phyloP scores from a whole-genome alignment of 495 filamentous ascomycete species.

The Halenospora varia region DNA sequence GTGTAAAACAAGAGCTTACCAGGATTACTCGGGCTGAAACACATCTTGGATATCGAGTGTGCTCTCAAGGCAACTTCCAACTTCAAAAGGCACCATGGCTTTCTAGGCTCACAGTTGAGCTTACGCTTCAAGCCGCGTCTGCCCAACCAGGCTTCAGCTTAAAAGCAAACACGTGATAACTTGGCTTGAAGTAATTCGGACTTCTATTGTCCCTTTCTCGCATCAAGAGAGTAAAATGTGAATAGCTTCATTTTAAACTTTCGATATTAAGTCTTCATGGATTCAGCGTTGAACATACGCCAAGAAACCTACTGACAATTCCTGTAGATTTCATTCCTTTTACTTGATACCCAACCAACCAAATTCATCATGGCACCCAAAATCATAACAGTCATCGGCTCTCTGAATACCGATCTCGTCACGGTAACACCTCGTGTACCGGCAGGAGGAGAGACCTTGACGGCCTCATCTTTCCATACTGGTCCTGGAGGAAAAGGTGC shows the following conservation, averaged over 20 bases:
- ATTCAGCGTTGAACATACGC: no score
- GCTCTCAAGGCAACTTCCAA: background rate
- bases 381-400: conserved; percentile 76
- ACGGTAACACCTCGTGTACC: conserved; percentile 83
- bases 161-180: background rate
- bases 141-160: background rate
- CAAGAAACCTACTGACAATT: no score
- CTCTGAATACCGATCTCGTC: conserved; percentile 89
- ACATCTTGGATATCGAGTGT: background rate
- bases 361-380: conserved; percentile 37
- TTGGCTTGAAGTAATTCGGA: background rate
- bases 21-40: background rate
- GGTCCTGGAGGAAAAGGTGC: conserved; percentile 91
- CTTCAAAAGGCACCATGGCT: background rate
- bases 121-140: background rate
- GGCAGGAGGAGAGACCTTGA: conserved; percentile 80
- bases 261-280: no score
- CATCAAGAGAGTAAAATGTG: no score
- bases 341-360: background rate
- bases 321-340: background rate
- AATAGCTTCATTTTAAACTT: no score
- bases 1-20: background rate
- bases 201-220: background rate
- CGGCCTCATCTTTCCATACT: conserved; percentile 68
- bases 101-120: background rate